phyloP scores from a whole-genome alignment of 1,284 basidiomycete species.

The Ganoderma lingzhi region DNA sequence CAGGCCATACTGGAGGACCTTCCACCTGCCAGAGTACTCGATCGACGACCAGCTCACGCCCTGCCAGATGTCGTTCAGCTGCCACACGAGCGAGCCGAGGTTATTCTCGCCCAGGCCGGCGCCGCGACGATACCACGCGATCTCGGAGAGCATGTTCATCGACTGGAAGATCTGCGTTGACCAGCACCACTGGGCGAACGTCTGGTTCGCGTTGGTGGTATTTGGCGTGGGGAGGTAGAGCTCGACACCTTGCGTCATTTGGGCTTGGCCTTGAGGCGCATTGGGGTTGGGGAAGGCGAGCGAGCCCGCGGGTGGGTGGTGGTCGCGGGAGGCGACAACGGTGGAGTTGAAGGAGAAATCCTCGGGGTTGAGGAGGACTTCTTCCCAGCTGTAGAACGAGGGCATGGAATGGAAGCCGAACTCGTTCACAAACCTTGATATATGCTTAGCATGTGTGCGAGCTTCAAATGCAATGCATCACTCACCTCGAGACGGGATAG shows the following conservation, averaged over 20 bases:
- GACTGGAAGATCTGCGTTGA: constrained; percentile 66
- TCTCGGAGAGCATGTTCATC: constrained; percentile 66
- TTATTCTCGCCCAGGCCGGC: constrained; percentile 66
- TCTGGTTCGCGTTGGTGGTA: constrained; percentile 60
- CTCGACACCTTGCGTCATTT: constrained; percentile 62
- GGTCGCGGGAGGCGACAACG: constrained; percentile 64
- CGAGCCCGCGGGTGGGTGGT: constrained; percentile 64
- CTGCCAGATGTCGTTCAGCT: constrained; percentile 76
- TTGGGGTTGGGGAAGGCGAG: constrained; percentile 68
- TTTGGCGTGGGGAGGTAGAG: constrained; percentile 61
- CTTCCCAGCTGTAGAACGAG: constrained; percentile 69
- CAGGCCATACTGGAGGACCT: constrained; percentile 64
- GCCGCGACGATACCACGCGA: constrained; percentile 66
- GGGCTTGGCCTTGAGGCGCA: constrained; percentile 58
- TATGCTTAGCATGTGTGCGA: not conserved
- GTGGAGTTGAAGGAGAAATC: constrained; percentile 70
- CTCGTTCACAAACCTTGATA: constrained; percentile 6
- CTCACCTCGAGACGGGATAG: constrained; percentile 63
- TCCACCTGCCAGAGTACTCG: constrained; percentile 71
- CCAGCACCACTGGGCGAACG: constrained; percentile 69
- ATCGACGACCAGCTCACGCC: constrained; percentile 67
- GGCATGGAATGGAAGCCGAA: constrained; percentile 70
- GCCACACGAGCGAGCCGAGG: constrained; percentile 68
- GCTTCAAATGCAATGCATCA: constrained; percentile 40
- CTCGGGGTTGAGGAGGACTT: constrained; percentile 57